Evolutionary conservation across 2,329 filamentous ascomycete genomes (phyloP).

Genomic region (Drechslerella dactyloides): DNA sequence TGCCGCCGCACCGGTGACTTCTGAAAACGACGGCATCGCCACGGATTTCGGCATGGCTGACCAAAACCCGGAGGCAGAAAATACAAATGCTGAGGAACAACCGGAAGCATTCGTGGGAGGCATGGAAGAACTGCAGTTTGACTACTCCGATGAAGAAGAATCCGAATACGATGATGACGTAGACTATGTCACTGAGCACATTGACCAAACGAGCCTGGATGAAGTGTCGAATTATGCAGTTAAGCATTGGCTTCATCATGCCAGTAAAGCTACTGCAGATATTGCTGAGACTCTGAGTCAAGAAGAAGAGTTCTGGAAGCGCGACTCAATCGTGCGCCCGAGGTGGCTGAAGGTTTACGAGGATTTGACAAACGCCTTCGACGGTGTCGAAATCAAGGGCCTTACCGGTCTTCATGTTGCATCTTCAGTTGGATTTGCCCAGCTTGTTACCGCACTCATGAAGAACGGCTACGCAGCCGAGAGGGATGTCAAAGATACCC

Average conservation of each 20-base stretch:
- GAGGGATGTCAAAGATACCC: constrained; percentile 56
- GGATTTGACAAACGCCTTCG: constrained; percentile 56
- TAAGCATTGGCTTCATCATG: constrained; percentile 60
- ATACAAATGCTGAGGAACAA: not conserved
- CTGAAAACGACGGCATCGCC: constrained; percentile 49
- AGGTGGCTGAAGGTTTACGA: constrained; percentile 59
- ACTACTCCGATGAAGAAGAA: constrained; percentile 51
- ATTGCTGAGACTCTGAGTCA: constrained; percentile 59
- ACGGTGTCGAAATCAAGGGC: constrained; percentile 55
- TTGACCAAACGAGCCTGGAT: constrained; percentile 40
- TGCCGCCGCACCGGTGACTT: constrained; percentile 5
- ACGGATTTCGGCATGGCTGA: constrained; percentile 32
- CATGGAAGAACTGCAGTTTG: constrained; percentile 4
- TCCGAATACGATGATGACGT: constrained; percentile 56
- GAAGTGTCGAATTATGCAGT: constrained; percentile 58
- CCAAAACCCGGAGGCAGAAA: not conserved
- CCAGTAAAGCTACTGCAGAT: constrained; percentile 59
- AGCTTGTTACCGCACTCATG: constrained; percentile 58
- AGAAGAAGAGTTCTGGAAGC: constrained; percentile 59
- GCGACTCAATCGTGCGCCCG: constrained; percentile 57
- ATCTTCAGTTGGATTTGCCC: constrained; percentile 58
- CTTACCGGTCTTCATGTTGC: constrained; percentile 59
- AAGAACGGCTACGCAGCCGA: constrained; percentile 58
- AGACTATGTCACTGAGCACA: constrained; percentile 14
- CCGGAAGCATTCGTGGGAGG: not conserved